A percentile compares a stretch with the other conserved stretches of the same genome.
phyloP scores from a whole-genome alignment of 768 basidiomycete genomes.

The Gyrodon lividus region DNA sequence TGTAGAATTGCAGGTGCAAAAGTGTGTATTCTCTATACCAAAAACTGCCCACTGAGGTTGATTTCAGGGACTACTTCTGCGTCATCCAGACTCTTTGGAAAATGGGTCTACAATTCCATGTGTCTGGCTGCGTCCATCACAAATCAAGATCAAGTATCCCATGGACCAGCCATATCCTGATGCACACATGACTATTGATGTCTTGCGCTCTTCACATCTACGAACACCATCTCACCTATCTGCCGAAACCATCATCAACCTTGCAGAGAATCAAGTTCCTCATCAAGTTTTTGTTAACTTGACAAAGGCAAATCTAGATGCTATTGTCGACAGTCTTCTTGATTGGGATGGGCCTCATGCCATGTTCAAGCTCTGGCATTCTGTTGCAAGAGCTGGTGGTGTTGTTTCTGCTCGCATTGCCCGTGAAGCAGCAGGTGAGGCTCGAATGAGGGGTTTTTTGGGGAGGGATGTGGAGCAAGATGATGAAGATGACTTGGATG shows the following conservation, averaged over 20 bases:
- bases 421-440: constrained; percentile 30
- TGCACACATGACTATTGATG: constrained; percentile 48
- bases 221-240: constrained; percentile 47
- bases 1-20: constrained; percentile 49
- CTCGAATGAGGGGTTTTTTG: constrained; percentile 43
- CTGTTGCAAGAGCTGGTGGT: constrained; percentile 39
- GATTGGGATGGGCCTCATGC: constrained; percentile 45
- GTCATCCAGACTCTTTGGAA: constrained; percentile 27
- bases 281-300: constrained; percentile 38
- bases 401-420: constrained; percentile 41
- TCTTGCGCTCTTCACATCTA: constrained; percentile 52
- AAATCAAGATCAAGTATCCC: constrained; percentile 47
- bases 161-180: constrained; percentile 31
- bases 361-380: constrained; percentile 42
- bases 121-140: constrained; percentile 39
- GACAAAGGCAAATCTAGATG: constrained; percentile 34
- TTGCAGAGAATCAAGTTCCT: constrained; percentile 63
- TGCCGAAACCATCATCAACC: constrained; percentile 59
- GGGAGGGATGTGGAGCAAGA: constrained; percentile 39
- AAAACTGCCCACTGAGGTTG: neutral
- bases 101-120: constrained; percentile 21
- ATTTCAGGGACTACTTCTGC: constrained; percentile 25
- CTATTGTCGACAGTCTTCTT: constrained; percentile 39
- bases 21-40: constrained; percentile 16
- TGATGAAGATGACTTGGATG: constrained; percentile 37